phyloP scores from a whole-genome alignment of 345 rosid species.

The Excoecaria agallocha region DNA sequence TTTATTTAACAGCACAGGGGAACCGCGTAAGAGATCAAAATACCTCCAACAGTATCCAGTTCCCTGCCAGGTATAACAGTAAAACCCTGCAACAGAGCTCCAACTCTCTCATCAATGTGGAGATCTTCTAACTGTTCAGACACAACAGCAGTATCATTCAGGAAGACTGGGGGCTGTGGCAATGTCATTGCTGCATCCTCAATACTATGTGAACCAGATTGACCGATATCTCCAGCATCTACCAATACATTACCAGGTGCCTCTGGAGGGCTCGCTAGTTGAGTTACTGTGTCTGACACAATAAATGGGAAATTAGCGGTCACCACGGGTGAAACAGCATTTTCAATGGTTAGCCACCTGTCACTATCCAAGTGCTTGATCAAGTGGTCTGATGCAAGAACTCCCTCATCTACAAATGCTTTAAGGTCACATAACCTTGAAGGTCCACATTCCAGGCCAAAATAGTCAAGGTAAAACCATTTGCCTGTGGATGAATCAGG shows the following conservation, averaged over 20 bases:
- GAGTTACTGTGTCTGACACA: conserved; percentile 70
- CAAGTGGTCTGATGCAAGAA: conserved; percentile 83
- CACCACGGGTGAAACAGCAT: conserved; percentile 85
- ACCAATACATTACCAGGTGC: conserved; percentile 86
- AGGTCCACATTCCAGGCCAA: conserved; percentile 85
- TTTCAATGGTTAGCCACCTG: conserved; percentile 95
- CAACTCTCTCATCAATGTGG: conserved; percentile 68
- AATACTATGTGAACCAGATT: conserved; percentile 27
- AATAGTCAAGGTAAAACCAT: conserved; percentile 94
- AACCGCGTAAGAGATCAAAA: background rate
- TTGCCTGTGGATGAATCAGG: conserved; percentile 64
- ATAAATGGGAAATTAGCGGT: conserved; percentile 49
- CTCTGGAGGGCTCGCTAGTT: conserved; percentile 85
- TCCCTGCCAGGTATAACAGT: conserved; percentile 68
- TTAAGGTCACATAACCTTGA: conserved; percentile 73
- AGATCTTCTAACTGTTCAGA: conserved; percentile 50
- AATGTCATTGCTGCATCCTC: conserved; percentile 32
- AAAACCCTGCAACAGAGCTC: conserved; percentile 68
- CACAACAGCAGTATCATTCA: conserved; percentile 27
- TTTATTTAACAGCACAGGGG: background rate
- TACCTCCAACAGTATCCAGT: conserved; percentile 84
- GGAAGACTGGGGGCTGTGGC: conserved; percentile 7
- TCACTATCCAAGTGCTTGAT: conserved; percentile 77
- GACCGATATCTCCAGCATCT: conserved; percentile 52
- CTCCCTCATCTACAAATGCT: conserved; percentile 75